Base-by-base conservation (phyloP, 1,284 basidiomycete genomes). In the Boletellus sp. region DNA sequence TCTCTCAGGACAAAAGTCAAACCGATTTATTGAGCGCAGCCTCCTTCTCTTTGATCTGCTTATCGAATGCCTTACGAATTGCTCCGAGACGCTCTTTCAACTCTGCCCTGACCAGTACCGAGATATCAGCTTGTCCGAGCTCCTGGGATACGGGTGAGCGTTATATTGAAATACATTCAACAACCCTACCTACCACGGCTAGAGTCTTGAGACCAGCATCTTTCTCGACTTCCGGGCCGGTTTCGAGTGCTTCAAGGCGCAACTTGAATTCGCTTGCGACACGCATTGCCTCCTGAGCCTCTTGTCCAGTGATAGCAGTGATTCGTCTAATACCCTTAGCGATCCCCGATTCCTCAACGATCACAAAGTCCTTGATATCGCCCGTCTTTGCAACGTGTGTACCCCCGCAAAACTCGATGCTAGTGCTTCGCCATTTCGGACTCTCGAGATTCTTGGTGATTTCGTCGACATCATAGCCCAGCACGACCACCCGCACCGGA, bases 251-350 rank as follows among this genome's bases (percentile, higher is more conserved):
- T 51, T 83, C 81, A 41, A 98, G 79, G 55, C 80, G 80, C 5
- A 77, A 72, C 53, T 81, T 78, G 40, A 93, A 79, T 19, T 80
- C 78, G 55, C 83, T 78, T 1, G 91, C 93, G 40, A 80, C 69
- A 30, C 88, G 83, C 8, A 81, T 85, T 5, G 90, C 93, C 35
- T 88, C 85, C 22, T 86, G 81, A 0, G 96, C 96, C 68, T 98
- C 94, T 61, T 94, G 84, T 16, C 96, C 96, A 1, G 97, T 98
- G 36, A 99, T 87, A 18, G 94, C 96, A 41, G 91, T 87, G 52
- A 99, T 87, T 48, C 96, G 86, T 52, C 97, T 88, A 60, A 97
- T 96, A 39, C 96, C 96, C 76, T 98, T 99, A 28, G 96, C 97
- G 60, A 99, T 99, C 44, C 95, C 95, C 8, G 90, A 90, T 71